phyloP scores from a whole-genome alignment of 352 stramenopile genomes.

The Phytopythium aichiense region DNA sequence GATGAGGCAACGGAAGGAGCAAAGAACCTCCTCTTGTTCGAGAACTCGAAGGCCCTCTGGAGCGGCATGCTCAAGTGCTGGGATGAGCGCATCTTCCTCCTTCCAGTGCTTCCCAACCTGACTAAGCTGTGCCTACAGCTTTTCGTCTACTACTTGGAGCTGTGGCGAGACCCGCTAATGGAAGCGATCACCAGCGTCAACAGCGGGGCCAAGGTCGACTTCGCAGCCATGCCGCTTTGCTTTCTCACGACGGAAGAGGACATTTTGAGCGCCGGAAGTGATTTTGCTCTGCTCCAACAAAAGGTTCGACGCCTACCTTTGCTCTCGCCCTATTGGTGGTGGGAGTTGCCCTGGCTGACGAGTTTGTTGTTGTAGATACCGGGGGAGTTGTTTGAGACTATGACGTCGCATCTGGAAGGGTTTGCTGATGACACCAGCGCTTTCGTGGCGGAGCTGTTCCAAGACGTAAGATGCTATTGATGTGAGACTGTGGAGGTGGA shows the following conservation, averaged over 20 bases:
- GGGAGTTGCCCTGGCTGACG: not conserved
- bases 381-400: conserved; percentile 31
- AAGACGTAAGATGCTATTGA: conserved; percentile 22
- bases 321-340: not conserved
- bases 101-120: conserved; percentile 53
- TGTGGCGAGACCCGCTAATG: conserved; percentile 51
- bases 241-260: conserved; percentile 59
- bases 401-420: conserved; percentile 26
- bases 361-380: conserved; percentile 34
- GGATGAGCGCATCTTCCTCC: conserved; percentile 48
- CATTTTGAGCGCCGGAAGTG: conserved; percentile 59
- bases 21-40: conserved; percentile 30
- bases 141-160: conserved; percentile 49
- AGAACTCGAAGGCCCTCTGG: conserved; percentile 49
- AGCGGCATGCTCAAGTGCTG: conserved; percentile 52
- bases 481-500: not conserved
- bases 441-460: conserved; percentile 50
- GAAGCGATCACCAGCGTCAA: conserved; percentile 41
- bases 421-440: conserved; percentile 39
- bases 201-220: conserved; percentile 44
- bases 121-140: conserved; percentile 72
- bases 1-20: conserved; percentile 3
- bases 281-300: conserved; percentile 57
- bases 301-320: conserved; percentile 38
- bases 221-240: conserved; percentile 29